These are phyloP conservation scores for Pichia membranifaciens DNA, from an alignment of 805 yeast species.

Conservation along the genomic window DNA sequence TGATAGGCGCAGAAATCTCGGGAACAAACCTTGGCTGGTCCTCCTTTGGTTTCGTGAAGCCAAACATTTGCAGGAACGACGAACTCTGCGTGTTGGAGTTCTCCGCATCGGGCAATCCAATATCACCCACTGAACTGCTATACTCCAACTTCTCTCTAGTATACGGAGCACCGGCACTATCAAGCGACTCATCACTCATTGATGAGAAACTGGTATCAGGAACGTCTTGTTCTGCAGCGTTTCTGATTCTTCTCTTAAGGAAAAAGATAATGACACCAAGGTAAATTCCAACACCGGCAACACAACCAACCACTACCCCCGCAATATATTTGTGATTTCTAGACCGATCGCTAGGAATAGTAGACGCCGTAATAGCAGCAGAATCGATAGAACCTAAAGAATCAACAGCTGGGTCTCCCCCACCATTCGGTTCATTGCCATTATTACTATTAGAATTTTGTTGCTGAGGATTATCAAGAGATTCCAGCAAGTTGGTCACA, in stretches of 20 bases:
- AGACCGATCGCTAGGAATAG: constrained; percentile 6
- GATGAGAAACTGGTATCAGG: neutral
- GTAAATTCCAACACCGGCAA: constrained; percentile 67
- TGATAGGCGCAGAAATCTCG: constrained; percentile 62
- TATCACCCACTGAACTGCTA: constrained; percentile 8
- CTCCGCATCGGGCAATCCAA: constrained; percentile 10
- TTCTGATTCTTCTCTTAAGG: constrained; percentile 10
- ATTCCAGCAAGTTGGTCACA: constrained; percentile 37
- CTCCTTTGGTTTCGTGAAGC: constrained; percentile 4
- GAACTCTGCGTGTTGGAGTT: neutral
- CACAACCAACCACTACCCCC: constrained; percentile 80
- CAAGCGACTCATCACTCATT: neutral
- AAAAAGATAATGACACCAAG: constrained; percentile 11
- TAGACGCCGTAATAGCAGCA: constrained; percentile 14
- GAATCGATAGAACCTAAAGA: constrained; percentile 27
- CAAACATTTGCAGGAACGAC: constrained; percentile 16
- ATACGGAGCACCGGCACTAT: neutral
- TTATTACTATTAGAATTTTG: constrained; percentile 10
- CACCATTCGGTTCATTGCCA: constrained; percentile 4
- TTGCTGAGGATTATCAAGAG: neutral
- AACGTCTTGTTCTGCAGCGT: constrained; percentile 1
- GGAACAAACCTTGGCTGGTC: constrained; percentile 31
- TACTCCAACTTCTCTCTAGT: constrained; percentile 1
- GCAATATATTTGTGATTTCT: constrained; percentile 40
- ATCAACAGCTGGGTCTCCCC: constrained; percentile 7